A percentile compares a stretch with the other conserved stretches of the same genome.
Conservation (phyloP, 306 rosid species). For the Lathyrus aphaca region DNA sequence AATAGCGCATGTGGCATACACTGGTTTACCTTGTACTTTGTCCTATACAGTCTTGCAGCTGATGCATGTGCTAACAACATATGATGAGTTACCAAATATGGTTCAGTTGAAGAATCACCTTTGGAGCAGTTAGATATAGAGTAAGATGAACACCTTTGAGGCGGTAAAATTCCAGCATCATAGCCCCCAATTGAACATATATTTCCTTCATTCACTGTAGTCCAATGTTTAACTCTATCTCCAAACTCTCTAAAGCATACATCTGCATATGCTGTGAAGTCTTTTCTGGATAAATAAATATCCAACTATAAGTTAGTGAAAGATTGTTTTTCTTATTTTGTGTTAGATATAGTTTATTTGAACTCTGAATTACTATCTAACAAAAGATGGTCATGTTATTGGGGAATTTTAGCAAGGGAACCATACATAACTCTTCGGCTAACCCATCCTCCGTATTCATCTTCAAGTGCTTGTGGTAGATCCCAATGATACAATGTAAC, state of each 20-base stretch:
- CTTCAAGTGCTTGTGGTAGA: too few species aligned
- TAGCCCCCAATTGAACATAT: constrained; percentile 30
- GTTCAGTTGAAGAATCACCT: constrained; percentile 58
- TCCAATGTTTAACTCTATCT: constrained; percentile 59
- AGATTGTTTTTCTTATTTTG: constrained; percentile 2
- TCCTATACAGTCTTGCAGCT: constrained; percentile 43
- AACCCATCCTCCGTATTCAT: too few species aligned
- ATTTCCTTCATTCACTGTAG: constrained; percentile 53
- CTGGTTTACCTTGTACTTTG: constrained; percentile 44
- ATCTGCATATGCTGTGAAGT: constrained; percentile 51
- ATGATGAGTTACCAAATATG: constrained; percentile 53
- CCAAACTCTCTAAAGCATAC: constrained; percentile 61
- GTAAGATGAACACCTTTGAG: constrained; percentile 45
- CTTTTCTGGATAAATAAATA: constrained; percentile 40
- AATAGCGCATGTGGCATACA: neutral
- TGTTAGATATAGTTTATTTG: neutral
- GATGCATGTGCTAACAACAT: constrained; percentile 52
- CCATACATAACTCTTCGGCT: too few species aligned
- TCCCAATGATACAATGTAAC: too few species aligned
- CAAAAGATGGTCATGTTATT: too few species aligned
- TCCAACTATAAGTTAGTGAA: constrained; percentile 1
- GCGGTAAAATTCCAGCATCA: constrained; percentile 35
- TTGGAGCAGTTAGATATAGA: constrained; percentile 36
- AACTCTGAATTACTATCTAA: too few species aligned
- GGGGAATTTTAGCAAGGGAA: too few species aligned